Evolutionary conservation across 2,329 filamentous ascomycete species (phyloP), one percentile per base, ranked within the genome.

Genomic region (Ophiostoma himal-ulmi): DNA sequence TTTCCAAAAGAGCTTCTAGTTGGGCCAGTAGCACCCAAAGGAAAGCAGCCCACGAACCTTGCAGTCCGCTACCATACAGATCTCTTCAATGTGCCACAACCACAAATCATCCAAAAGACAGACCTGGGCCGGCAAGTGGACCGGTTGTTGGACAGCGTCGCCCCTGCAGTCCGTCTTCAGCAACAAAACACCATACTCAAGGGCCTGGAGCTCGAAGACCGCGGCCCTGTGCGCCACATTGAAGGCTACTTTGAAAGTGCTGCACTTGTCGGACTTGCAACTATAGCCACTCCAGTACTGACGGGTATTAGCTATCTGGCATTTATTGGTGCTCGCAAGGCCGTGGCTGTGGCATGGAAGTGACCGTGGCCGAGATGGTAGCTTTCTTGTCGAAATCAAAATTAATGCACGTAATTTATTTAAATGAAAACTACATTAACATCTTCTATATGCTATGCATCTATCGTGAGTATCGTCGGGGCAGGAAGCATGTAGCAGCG

Each of bases 161-260:
- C 30, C 5, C 4, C 57, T 20, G 26, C 60, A n/a, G 34, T n/a
- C 17, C 60, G 34, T 13, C 11, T 14, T 17, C 60, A 64, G 34
- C 26, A 64, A n/a, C 60, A 64, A 30, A 10, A 14, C 14, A 11
- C 8, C 5, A 8, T 64, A 34, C 30, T 64, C 1, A 37, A 41
- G 1, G n/a, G n/a, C 0, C 44, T 69, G 1, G 3, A 34, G 3
- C 3, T 72, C 0, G 62, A 69, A 10, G 37, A 17, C 20, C 44
- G 69, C 8, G 67, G 39, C 3, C 69, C 69, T 5, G 64, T 72
- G 14, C 22, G 48, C 3, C 37, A 34, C 13, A 72, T 72, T 11
- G 10, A 26, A 0, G 69, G 69, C 13, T 72, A 70, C 39, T 72
- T 72, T 57, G 71, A 72, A 26, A 60, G 7, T 8, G 68, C 71